A percentile compares a stretch with the other conserved stretches of the same genome.
Conservation (phyloP, 2,329 filamentous ascomycete genomes). For the Xylariaceae sp. region DNA sequence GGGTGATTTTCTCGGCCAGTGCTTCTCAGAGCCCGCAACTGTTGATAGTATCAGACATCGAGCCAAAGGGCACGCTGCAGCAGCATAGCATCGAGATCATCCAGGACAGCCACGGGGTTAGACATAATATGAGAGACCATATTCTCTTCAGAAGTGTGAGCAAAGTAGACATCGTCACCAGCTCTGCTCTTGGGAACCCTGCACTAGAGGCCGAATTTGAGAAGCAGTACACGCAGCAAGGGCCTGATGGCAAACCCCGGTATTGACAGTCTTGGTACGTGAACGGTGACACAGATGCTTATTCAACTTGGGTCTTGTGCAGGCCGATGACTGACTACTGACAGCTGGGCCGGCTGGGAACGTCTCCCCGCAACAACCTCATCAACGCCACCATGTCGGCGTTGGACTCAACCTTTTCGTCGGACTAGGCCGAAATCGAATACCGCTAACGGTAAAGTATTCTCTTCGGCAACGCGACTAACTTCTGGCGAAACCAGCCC, state of each 20-base stretch:
- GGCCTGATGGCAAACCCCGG: slow-evolving; percentile 7
- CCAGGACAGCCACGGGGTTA: slow-evolving; percentile 59
- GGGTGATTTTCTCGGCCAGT: slow-evolving; percentile 46
- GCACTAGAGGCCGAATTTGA: background rate
- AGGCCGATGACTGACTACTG: background rate
- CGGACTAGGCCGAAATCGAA: slow-evolving; percentile 36
- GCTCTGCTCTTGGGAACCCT: slow-evolving; percentile 5
- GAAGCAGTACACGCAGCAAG: slow-evolving; percentile 2
- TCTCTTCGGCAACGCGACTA: slow-evolving; percentile 11
- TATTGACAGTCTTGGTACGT: slow-evolving; percentile 12
- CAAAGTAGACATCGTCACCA: slow-evolving; percentile 8
- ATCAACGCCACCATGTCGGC: slow-evolving; percentile 9
- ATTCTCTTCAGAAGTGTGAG: slow-evolving; percentile 33
- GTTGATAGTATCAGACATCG: slow-evolving; percentile 46
- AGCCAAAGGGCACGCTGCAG: slow-evolving; percentile 35
- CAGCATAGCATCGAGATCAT: slow-evolving; percentile 51
- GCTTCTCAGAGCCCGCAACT: slow-evolving; percentile 45
- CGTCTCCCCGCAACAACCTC: slow-evolving; percentile 7
- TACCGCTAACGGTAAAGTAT: slow-evolving; percentile 18
- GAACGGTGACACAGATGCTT: background rate
- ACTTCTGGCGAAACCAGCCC: slow-evolving; percentile 20
- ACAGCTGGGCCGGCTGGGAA: slow-evolving; percentile 8
- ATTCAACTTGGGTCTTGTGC: background rate
- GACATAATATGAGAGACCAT: slow-evolving; percentile 61
- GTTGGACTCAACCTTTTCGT: slow-evolving; percentile 5